Conservation (phyloP, 495 filamentous ascomycete genomes). For the Penicillium dipodomyicola region DNA sequence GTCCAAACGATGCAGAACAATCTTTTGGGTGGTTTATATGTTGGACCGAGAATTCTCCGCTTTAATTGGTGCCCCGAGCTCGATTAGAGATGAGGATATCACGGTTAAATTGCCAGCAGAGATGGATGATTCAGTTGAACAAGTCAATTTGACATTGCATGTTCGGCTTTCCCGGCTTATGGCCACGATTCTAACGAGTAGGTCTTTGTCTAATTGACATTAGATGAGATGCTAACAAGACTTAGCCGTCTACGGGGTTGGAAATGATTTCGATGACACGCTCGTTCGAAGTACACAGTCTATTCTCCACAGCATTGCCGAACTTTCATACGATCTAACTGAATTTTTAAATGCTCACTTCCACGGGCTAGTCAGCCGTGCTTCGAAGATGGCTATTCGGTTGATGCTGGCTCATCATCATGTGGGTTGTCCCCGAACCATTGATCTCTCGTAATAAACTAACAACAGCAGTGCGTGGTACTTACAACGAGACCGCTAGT, state of each 20-base stretch:
- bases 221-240: background rate
- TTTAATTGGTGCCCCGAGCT: conserved; percentile 37
- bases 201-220: background rate
- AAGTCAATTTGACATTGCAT: conserved; percentile 31
- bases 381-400: conserved; percentile 33
- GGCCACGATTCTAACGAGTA: conserved; percentile 32
- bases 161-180: conserved; percentile 31
- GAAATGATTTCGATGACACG: conserved; percentile 25
- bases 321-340: conserved; percentile 29
- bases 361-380: conserved; percentile 29
- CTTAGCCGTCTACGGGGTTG: conserved; percentile 32
- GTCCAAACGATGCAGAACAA: conserved; percentile 31
- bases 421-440: conserved; percentile 13
- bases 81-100: conserved; percentile 40
- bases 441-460: background rate
- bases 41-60: conserved; percentile 39
- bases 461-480: conserved; percentile 26
- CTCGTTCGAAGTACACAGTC: conserved; percentile 32
- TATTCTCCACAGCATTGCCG: conserved; percentile 29
- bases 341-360: conserved; percentile 29
- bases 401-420: conserved; percentile 35
- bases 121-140: conserved; percentile 25
- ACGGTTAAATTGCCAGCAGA: conserved; percentile 34
- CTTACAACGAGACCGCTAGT: conserved; percentile 33
- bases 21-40: conserved; percentile 44